phyloP scores from a whole-genome alignment of 2,329 filamentous ascomycete genomes.

The Fusarium nanum region DNA sequence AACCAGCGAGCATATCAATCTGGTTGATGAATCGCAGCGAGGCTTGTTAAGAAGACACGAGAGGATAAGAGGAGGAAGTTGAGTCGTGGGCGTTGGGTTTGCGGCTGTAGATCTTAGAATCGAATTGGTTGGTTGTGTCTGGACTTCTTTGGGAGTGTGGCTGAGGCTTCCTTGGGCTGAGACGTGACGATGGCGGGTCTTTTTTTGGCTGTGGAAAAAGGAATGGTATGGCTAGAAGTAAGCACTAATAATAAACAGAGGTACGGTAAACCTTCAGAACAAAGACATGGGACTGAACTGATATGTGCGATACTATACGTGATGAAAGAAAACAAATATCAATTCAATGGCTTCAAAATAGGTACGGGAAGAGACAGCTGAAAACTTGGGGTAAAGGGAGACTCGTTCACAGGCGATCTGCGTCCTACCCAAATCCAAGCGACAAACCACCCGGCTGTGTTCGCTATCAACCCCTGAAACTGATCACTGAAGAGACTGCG shows the following conservation, averaged over 20 bases:
- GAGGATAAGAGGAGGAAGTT: not conserved
- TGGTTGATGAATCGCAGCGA: constrained; percentile 6
- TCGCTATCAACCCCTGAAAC: constrained; percentile 1
- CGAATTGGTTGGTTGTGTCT: constrained; percentile 24
- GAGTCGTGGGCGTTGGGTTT: constrained; percentile 8
- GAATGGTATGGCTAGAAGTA: constrained; percentile 23
- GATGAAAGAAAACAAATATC: not conserved
- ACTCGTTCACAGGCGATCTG: constrained; percentile 5
- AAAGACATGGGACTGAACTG: not conserved
- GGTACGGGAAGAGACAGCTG: not conserved
- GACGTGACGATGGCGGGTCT: constrained; percentile 32
- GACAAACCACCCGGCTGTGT: not conserved
- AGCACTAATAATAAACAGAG: constrained; percentile 18
- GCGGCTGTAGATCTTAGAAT: constrained; percentile 2
- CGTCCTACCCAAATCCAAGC: constrained; percentile 1
- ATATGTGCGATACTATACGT: not conserved
- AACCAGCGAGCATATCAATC: constrained; percentile 42
- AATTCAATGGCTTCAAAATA: not conserved
- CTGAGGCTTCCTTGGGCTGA: constrained; percentile 33
- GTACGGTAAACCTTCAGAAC: constrained; percentile 6
- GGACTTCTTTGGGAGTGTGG: constrained; percentile 25
- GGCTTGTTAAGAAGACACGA: not conserved
- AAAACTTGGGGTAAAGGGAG: not conserved
- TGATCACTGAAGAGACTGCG: constrained; percentile 4
- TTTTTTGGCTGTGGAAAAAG: constrained; percentile 1